Conservation (phyloP, 805 yeast genomes). For the Cyberlindnera euphorbiiphila region DNA sequence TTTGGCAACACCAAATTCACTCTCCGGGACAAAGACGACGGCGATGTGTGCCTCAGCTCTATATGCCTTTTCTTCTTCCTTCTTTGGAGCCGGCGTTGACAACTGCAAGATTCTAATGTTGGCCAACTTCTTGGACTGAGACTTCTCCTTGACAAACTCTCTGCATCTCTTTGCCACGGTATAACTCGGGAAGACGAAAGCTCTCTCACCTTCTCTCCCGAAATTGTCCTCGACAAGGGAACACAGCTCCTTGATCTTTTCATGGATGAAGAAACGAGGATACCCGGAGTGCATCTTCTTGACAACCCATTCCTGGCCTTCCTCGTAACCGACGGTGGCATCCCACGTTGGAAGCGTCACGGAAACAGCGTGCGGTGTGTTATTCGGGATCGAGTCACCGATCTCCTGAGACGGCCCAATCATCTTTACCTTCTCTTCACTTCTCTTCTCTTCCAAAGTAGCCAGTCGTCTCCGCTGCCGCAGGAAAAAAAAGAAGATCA, state of each 20-base stretch:
- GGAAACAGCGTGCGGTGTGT: conserved; percentile 89
- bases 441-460: not conserved
- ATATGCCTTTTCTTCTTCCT: conserved; percentile 53
- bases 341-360: conserved; percentile 96
- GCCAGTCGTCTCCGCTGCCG: not conserved
- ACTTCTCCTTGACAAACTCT: conserved; percentile 57
- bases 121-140: conserved; percentile 24
- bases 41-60: conserved; percentile 68
- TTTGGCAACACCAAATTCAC: conserved; percentile 61
- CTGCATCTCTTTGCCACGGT: conserved; percentile 81
- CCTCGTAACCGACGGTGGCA: conserved; percentile 88
- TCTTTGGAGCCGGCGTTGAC: conserved; percentile 63
- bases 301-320: conserved; percentile 80
- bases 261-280: conserved; percentile 78
- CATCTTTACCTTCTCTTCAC: conserved; percentile 4
- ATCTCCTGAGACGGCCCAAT: conserved; percentile 35
- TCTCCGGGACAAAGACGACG: conserved; percentile 68
- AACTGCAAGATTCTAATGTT: conserved; percentile 66
- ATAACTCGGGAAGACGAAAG: conserved; percentile 75
- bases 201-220: conserved; percentile 74
- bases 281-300: conserved; percentile 80
- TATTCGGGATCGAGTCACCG: conserved; percentile 85
- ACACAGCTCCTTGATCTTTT: conserved; percentile 53
- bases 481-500: not conserved
- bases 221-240: conserved; percentile 57